Base-by-base conservation (phyloP, 352 stramenopile species). In the Phytophthora kernoviae region DNA sequence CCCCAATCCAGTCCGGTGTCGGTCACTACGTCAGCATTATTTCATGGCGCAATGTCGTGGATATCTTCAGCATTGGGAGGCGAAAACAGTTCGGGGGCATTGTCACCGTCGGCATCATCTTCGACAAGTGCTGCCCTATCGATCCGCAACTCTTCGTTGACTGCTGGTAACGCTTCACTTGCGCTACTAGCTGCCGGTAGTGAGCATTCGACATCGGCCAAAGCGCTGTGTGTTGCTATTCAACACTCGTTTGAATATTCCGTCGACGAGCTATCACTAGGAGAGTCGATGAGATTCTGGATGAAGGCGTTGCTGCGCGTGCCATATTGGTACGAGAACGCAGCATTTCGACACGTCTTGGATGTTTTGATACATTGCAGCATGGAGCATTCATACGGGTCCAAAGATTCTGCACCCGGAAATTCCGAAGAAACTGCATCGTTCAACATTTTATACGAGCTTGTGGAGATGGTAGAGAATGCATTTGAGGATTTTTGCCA, bases 291-390 rank as follows among this genome's bases (percentile, higher is more conserved):
- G 47, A 26, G 56, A 2, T 91, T 88, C 41, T 93, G 84, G 84
- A 65, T 79, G 51, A 82, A 79, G 48, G 56, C 79, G 21, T 43
- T 93, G 26, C 57, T 92, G 1, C 77, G 87, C 53, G 81, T 92
- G 12, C 85, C 85, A 4, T 88, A 87, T 40, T 94, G 85, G 85
- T 89, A 84, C 54, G 83, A 94, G 55, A 87, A 90, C 50, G 68
- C 76, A 20, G 79, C 70, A 0, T 80, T 94, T 32, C 77, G 85
- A 9, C 70, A 90, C 56, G 51, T 92, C 2, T 27, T 91, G 15
- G 83, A 94, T 49, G 70, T 84, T n/a, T 60, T 94, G 12, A 24
- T 91, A 9, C 75, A 73, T 9, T 90, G 82, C 53, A 87, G 72
- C 47, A 91, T 90, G 78, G 75, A 71, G 21, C 64, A 58, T 33